Evolutionary conservation across 2,329 filamentous ascomycete species (phyloP).

Genomic region (Dactylellina parvicollis): DNA sequence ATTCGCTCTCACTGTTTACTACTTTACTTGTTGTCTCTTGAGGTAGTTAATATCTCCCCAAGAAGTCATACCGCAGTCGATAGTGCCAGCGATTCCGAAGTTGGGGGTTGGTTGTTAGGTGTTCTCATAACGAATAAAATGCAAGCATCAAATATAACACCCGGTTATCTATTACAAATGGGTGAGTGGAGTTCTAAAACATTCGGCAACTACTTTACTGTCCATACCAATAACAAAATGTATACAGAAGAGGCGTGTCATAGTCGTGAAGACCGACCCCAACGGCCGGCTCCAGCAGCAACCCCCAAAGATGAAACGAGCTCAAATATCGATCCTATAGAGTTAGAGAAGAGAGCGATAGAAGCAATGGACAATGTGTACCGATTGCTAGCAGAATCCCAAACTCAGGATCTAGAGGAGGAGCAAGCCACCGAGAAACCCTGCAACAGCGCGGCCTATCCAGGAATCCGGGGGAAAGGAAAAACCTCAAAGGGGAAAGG

Average conservation of each 20-base stretch:
- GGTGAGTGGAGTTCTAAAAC: background rate
- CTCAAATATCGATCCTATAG: background rate
- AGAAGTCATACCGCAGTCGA: no score
- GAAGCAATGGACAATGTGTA: slow-evolving; percentile 39
- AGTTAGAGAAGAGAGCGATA: slow-evolving; percentile 14
- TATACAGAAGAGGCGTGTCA: background rate
- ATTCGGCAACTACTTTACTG: background rate
- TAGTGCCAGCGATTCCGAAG: no score
- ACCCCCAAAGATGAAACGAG: background rate
- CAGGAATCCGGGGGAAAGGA: background rate
- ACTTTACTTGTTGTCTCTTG: no score
- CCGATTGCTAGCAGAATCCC: slow-evolving; percentile 16
- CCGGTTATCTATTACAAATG: no score
- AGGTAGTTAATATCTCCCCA: no score
- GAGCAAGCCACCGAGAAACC: background rate
- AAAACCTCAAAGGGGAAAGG: background rate
- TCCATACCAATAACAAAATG: background rate
- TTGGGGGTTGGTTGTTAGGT: no score
- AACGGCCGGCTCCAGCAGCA: background rate
- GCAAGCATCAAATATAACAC: background rate
- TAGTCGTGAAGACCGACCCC: background rate
- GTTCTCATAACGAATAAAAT: no score
- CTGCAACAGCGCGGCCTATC: background rate
- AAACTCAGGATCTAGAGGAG: background rate
- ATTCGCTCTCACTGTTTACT: no score